Evolutionary conservation across 768 basidiomycete species (phyloP).

Genomic region (Rhodotorula paludigena): DNA sequence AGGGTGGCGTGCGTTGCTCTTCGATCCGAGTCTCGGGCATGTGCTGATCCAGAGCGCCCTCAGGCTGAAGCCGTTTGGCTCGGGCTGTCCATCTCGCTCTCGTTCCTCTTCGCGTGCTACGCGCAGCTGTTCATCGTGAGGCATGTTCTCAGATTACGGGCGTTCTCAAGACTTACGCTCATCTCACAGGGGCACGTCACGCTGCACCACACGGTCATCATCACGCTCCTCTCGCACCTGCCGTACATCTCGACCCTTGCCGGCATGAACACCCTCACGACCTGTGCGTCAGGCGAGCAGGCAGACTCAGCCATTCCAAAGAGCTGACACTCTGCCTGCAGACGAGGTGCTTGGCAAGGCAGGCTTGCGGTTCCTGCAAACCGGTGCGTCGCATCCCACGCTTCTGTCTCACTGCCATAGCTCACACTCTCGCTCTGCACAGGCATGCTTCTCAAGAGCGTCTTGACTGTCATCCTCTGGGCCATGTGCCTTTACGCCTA

Average conservation of each 20-base stretch:
- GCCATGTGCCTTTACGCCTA: conserved; percentile 21
- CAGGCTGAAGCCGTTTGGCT: conserved; percentile 34
- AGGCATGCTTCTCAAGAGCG: conserved; percentile 27
- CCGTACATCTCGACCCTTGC: conserved; percentile 27
- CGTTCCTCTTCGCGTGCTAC: conserved; percentile 19
- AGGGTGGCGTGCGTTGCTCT: conserved; percentile 12
- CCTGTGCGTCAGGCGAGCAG: conserved; percentile 11
- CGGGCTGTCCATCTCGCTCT: conserved; percentile 26
- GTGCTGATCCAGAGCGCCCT: no score
- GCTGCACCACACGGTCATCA: conserved; percentile 27
- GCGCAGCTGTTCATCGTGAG: conserved; percentile 24
- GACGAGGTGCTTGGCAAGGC: conserved; percentile 29
- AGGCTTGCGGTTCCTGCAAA: conserved; percentile 27
- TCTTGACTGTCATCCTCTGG: conserved; percentile 21
- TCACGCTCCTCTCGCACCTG: conserved; percentile 20
- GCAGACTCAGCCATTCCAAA: no score
- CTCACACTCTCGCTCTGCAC: no score
- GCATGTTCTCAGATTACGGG: not conserved
- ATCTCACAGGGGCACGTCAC: conserved; percentile 11
- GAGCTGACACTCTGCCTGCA: not conserved
- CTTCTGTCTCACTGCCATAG: no score
- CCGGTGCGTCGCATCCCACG: not conserved
- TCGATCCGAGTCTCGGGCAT: not conserved
- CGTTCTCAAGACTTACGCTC: not conserved
- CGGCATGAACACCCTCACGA: conserved; percentile 25